Base-by-base conservation (phyloP, 2,329 filamentous ascomycete species). In the Fusarium devonianum region DNA sequence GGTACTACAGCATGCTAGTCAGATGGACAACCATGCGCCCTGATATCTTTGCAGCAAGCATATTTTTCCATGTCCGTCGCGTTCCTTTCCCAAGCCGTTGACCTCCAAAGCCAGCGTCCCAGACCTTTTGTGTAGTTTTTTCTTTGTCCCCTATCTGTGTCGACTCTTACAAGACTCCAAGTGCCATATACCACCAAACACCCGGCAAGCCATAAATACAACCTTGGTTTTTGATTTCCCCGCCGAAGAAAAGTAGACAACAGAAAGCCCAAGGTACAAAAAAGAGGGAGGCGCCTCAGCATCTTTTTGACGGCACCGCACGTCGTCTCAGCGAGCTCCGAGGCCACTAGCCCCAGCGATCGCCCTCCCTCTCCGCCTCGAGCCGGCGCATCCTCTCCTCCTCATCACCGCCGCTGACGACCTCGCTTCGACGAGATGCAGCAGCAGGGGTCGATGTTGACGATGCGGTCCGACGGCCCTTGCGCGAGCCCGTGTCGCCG, bases 341-440 rank as follows among this genome's bases (percentile, higher is more conserved):
- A 18, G 49, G 34, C 30, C 13, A 37, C 56, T 66, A 79, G 26
- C 71, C 73, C 77, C 77, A 82, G 29, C 79, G 74, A 8, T 71
- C 73, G 34, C 73, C 75, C 63, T 87, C 84, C 53, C 85, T 75
- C 69, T 88, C 84, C 21, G 75, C 78, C 68, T 87, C 84, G 33
- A 82, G 69, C 51, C 82, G 71, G 36, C 76, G 75, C 77, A 79
- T 79, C 55, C 78, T 75, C 61, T 79, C 76, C 71, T 84, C 75
- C 61, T 78, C 71, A 43, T 79, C 77, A 41, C 78, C 75, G n/a
- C 67, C 71, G 33, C 64, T 72, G n/a, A 75, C 70, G 22, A 71
- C 75, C 63, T 80, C 79, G 52, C 75, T 77, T 19, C 80, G 74
- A 28, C 80, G 74, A 39, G 75, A 49, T 16, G 42, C 40, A 14